A percentile compares a stretch with the other conserved stretches of the same genome.
Conservation (phyloP, 192 early-diverging fungal species). For the Thoreauomyces humboldtii region DNA sequence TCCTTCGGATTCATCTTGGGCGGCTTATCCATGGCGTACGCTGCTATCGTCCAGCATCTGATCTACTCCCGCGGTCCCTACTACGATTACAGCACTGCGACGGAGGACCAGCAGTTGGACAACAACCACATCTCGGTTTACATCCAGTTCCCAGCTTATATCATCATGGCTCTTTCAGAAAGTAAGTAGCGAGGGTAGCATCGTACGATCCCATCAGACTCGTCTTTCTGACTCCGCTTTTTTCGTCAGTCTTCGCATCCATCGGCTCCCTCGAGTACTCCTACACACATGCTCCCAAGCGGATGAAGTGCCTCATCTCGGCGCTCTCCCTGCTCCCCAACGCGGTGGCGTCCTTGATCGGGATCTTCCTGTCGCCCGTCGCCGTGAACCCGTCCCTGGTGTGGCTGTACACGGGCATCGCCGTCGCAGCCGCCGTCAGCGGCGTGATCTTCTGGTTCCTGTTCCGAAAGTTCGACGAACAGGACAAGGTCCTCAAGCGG, state of each 20-base stretch:
- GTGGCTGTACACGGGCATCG: slow-evolving; percentile 12
- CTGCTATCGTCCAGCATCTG: slow-evolving; percentile 58
- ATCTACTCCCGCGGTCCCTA: slow-evolving; percentile 48
- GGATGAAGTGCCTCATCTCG: slow-evolving; percentile 14
- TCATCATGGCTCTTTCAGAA: slow-evolving; percentile 14
- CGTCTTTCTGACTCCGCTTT: too few relatives aligned
- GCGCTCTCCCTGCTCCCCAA: slow-evolving; percentile 16
- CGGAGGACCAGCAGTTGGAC: slow-evolving; percentile 24
- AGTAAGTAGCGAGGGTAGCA: too few relatives aligned
- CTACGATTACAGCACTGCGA: slow-evolving; percentile 5
- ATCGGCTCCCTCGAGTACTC: slow-evolving; percentile 25
- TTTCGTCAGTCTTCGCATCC: slow-evolving; percentile 20
- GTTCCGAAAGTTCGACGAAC: slow-evolving; percentile 8
- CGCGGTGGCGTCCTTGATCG: slow-evolving; percentile 18
- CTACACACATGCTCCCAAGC: slow-evolving; percentile 18
- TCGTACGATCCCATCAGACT: too few relatives aligned
- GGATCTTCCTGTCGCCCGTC: slow-evolving; percentile 14
- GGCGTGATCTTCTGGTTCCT: slow-evolving; percentile 6
- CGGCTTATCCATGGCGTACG: slow-evolving; percentile 56
- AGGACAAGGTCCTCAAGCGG: slow-evolving; percentile 5
- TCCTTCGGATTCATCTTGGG: slow-evolving; percentile 64
- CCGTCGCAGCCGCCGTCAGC: slow-evolving; percentile 3
- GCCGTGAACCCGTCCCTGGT: slow-evolving; percentile 12
- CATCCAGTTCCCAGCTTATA: slow-evolving; percentile 12
- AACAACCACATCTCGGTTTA: slow-evolving; percentile 1